Evolutionary conservation across 169 alveolate genomes (phyloP).

Genomic region (Cryptosporidium bovis): DNA sequence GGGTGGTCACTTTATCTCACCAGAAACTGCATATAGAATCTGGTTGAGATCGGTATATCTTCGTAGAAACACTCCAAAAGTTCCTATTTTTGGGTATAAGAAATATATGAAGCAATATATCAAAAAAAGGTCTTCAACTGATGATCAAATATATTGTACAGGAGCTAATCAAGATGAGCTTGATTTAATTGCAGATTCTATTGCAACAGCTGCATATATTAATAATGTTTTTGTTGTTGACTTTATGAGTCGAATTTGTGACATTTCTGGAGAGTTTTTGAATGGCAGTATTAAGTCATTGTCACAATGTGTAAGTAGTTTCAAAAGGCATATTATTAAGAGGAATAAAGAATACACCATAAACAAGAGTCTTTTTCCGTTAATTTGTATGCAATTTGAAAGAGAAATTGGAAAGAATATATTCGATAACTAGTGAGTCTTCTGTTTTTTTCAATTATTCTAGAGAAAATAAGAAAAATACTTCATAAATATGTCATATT

Average conservation of each 20-base stretch:
- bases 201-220: slow-evolving; percentile 55
- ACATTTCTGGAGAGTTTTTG: slow-evolving; percentile 27
- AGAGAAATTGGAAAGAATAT: slow-evolving; percentile 30
- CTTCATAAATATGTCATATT: too few species aligned
- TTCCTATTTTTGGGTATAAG: slow-evolving; percentile 21
- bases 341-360: slow-evolving; percentile 1
- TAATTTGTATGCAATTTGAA: slow-evolving; percentile 45
- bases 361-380: background rate
- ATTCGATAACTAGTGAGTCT: background rate
- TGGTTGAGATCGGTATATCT: slow-evolving; percentile 60
- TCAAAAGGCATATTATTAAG: slow-evolving; percentile 2
- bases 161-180: slow-evolving; percentile 54
- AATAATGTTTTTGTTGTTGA: slow-evolving; percentile 20
- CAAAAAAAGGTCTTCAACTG: slow-evolving; percentile 19
- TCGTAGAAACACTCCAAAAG: slow-evolving; percentile 25
- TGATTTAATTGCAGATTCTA: slow-evolving; percentile 56
- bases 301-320: slow-evolving; percentile 23
- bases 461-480: too few species aligned
- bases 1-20: slow-evolving; percentile 66
- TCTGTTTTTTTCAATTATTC: too few species aligned
- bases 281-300: slow-evolving; percentile 3
- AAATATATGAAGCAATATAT: slow-evolving; percentile 45
- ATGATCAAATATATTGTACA: slow-evolving; percentile 61
- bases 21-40: slow-evolving; percentile 60
- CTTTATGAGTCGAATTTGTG: slow-evolving; percentile 29